A percentile compares a stretch with the other conserved stretches of the same genome.
These are phyloP conservation scores for Metrosideros polymorpha DNA, from an alignment of 441 rosid genomes.

Conservation along the genomic window DNA sequence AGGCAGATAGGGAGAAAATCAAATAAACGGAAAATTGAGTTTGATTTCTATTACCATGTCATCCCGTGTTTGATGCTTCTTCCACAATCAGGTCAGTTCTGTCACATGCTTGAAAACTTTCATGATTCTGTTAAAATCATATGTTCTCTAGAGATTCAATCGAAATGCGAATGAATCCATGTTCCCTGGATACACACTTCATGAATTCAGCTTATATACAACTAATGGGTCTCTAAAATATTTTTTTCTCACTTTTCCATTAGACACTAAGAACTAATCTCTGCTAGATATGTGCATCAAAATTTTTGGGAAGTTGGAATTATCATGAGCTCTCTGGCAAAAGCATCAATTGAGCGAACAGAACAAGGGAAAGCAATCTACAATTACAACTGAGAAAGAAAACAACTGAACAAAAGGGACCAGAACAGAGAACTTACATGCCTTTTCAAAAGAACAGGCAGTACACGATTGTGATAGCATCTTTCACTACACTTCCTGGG, in stretches of 20 bases:
- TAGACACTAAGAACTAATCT: not conserved
- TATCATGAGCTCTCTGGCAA: not conserved
- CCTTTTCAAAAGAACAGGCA: constrained; percentile 91
- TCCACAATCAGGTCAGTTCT: not conserved
- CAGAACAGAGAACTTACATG: constrained; percentile 66
- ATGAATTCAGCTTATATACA: not conserved
- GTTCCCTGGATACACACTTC: not conserved
- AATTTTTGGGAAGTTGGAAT: not conserved
- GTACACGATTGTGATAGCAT: constrained; percentile 68
- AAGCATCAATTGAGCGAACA: not conserved
- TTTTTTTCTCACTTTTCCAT: not conserved
- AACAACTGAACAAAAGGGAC: not conserved
- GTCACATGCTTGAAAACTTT: not conserved
- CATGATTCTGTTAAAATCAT: not conserved
- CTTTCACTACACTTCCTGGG: constrained; percentile 87
- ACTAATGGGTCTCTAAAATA: not conserved
- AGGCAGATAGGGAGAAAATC: not conserved
- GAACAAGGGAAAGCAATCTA: not conserved
- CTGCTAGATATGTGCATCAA: not conserved
- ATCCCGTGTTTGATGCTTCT: not conserved
- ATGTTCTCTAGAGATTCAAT: not conserved
- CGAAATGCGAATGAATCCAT: not conserved
- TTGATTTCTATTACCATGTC: not conserved
- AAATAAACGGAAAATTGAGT: not conserved
- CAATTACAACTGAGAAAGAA: not conserved